A percentile compares a stretch with the other conserved stretches of the same genome.
Conservation (phyloP, 139 green algal genomes). For the Tetradesmus obliquus region DNA sequence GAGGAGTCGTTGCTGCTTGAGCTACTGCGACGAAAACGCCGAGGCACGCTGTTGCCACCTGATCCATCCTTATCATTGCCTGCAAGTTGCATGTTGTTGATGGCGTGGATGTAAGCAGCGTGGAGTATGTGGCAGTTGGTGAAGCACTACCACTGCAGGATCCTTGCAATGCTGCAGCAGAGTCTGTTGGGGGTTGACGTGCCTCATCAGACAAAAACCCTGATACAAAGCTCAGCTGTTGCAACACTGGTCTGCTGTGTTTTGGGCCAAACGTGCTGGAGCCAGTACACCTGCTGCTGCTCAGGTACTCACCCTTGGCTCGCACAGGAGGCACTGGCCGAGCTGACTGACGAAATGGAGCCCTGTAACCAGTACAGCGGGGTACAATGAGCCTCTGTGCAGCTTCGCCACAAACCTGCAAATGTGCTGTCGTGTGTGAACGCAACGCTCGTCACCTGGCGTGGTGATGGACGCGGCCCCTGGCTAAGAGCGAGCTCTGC, state of each 20-base stretch:
- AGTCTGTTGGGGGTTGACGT: no score
- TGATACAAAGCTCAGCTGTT: not conserved
- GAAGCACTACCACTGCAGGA: not conserved
- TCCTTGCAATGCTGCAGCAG: no score
- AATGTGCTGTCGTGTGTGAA: not conserved
- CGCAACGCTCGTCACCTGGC: not conserved
- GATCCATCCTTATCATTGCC: not conserved
- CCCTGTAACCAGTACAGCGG: not conserved
- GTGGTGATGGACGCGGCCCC: not conserved
- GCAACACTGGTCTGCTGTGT: not conserved
- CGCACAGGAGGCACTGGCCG: not conserved
- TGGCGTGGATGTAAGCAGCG: no score
- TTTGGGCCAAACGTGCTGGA: not conserved
- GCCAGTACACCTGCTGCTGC: not conserved
- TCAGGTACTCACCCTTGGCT: not conserved
- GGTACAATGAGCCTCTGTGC: not conserved
- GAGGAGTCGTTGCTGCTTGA: not conserved
- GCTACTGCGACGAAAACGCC: not conserved
- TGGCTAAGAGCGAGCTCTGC: not conserved
- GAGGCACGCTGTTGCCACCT: no score
- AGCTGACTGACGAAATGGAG: constrained; percentile 3
- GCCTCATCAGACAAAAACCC: no score
- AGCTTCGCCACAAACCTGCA: not conserved
- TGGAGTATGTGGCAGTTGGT: not conserved
- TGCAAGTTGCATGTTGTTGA: not conserved